Evolutionary conservation across 768 basidiomycete genomes (phyloP).

Genomic region (Mycena epipterygia): DNA sequence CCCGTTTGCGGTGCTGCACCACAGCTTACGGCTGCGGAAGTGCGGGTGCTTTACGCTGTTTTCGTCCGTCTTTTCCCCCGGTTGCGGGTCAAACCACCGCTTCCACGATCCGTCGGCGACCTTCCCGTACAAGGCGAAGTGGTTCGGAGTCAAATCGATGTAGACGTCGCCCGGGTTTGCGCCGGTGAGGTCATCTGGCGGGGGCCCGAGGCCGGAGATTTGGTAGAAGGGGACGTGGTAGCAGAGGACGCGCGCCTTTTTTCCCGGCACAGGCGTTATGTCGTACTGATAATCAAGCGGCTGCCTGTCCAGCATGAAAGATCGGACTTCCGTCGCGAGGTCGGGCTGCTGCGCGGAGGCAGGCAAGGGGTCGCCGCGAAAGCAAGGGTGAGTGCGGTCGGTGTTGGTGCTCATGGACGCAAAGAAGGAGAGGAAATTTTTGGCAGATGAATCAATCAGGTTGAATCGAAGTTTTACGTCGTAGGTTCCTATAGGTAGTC

Average conservation of each 20-base stretch:
- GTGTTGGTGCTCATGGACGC: background rate
- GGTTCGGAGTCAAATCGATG: conserved; percentile 3
- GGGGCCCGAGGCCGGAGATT: conserved; percentile 15
- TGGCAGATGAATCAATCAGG: background rate
- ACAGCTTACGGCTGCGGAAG: conserved; percentile 5
- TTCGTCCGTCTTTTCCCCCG: background rate
- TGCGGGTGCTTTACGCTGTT: conserved; percentile 19
- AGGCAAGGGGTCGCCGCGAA: conserved; percentile 1
- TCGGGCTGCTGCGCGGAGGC: background rate
- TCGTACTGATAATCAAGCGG: conserved; percentile 15
- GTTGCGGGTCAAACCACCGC: conserved; percentile 29
- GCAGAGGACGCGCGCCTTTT: background rate
- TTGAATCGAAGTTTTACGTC: background rate
- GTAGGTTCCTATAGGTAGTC: too few relatives aligned
- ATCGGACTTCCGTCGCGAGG: background rate
- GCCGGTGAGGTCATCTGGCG: conserved; percentile 7
- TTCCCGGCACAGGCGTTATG: background rate
- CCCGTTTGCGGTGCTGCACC: conserved; percentile 13
- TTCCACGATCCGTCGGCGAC: conserved; percentile 12
- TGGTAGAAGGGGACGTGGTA: conserved; percentile 10
- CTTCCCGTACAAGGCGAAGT: conserved; percentile 13
- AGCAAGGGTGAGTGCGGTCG: conserved; percentile 9
- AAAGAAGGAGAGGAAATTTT: background rate
- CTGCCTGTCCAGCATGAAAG: conserved; percentile 1
- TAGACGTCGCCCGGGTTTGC: conserved; percentile 18